These are phyloP conservation scores for Terana coerulea DNA, from an alignment of 768 basidiomycete species.

Conservation along the genomic window DNA sequence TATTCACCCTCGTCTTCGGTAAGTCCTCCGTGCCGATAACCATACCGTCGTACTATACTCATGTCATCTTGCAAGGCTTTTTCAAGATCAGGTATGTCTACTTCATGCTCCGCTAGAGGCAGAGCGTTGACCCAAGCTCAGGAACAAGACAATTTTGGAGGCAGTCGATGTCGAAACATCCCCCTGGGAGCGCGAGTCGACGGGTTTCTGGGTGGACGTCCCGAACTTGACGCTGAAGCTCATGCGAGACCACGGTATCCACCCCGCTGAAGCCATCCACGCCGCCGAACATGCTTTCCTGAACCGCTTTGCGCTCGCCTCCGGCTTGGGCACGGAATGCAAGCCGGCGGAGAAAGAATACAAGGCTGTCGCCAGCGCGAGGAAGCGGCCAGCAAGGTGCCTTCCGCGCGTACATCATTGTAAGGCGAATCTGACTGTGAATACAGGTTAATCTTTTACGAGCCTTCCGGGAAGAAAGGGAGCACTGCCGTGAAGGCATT, in stretches of 20 bases:
- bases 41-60: background rate
- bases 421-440: background rate
- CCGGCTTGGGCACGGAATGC: constrained; percentile 79
- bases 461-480: constrained; percentile 62
- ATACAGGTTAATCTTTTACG: constrained; percentile 76
- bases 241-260: constrained; percentile 52
- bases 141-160: constrained; percentile 66
- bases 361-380: constrained; percentile 41
- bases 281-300: constrained; percentile 82
- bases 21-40: constrained; percentile 21
- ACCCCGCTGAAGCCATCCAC: constrained; percentile 79
- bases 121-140: constrained; percentile 28
- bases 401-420: background rate
- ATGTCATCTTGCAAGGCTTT: constrained; percentile 49
- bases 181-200: constrained; percentile 69
- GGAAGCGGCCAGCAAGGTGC: constrained; percentile 71
- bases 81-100: constrained; percentile 66
- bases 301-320: constrained; percentile 66
- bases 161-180: constrained; percentile 74
- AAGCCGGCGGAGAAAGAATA: constrained; percentile 76
- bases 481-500: constrained; percentile 77
- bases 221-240: constrained; percentile 48
- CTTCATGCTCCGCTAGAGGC: background rate
- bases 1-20: constrained; percentile 75
- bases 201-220: constrained; percentile 79